phyloP scores from a whole-genome alignment of 345 rosid genomes.

The Eucalyptus erythrocorys region DNA sequence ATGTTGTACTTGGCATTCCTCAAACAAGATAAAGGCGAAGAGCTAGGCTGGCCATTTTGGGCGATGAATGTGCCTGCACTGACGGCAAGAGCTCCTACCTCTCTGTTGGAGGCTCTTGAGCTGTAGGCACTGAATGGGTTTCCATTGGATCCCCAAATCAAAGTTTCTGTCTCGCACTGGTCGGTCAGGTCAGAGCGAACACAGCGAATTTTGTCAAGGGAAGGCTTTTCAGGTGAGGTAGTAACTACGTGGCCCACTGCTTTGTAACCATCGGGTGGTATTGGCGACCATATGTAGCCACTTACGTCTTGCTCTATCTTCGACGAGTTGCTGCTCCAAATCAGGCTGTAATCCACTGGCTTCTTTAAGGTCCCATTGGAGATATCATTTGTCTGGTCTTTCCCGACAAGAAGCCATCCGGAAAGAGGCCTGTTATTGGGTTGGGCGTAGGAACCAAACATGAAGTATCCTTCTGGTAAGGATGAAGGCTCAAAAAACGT shows the following conservation, averaged over 20 bases:
- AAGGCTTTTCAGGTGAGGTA: constrained; percentile 1
- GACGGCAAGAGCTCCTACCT: background rate
- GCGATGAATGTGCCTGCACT: background rate
- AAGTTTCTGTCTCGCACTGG: background rate
- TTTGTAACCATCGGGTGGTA: constrained; percentile 5
- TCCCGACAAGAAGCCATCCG: constrained; percentile 6
- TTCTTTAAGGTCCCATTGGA: background rate
- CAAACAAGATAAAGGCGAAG: background rate
- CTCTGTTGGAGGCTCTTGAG: background rate
- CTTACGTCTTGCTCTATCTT: background rate
- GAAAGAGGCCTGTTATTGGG: constrained; percentile 3
- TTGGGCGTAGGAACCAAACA: constrained; percentile 9
- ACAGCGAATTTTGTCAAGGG: constrained; percentile 4
- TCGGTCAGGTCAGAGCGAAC: constrained; percentile 8
- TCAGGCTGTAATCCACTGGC: background rate
- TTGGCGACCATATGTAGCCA: constrained; percentile 5
- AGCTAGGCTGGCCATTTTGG: background rate
- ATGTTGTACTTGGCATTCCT: background rate
- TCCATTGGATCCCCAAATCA: background rate
- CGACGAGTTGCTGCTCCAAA: constrained; percentile 1
- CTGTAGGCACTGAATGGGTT: background rate
- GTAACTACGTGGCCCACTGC: constrained; percentile 9
- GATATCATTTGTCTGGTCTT: background rate
- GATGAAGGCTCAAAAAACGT: constrained; percentile 9
- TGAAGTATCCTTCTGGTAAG: constrained; percentile 6